A percentile compares a stretch with the other conserved stretches of the same genome.
These are phyloP conservation scores for Cornus suecica DNA, from an alignment of 148 eudicot species.

Conservation along the genomic window DNA sequence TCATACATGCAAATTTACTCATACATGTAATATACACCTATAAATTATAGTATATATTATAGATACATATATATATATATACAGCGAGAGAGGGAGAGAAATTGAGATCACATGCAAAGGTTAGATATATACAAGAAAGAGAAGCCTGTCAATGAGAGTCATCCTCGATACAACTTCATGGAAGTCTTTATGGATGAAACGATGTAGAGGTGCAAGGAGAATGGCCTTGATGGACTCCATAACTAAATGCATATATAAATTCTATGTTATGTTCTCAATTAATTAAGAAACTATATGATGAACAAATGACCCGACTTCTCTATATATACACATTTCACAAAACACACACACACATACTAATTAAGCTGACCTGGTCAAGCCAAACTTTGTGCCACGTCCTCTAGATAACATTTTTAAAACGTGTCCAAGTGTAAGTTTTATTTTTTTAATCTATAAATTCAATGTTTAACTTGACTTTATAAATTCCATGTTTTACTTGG, in stretches of 20 bases:
- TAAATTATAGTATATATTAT: no score
- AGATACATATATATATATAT: background rate
- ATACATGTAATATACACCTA: no score
- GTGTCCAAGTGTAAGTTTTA: no score
- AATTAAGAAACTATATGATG: background rate
- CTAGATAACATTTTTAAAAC: no score
- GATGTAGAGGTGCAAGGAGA: constrained; percentile 9
- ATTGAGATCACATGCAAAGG: no score
- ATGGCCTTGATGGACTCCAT: constrained; percentile 13
- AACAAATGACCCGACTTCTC: background rate
- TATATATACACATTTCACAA: background rate
- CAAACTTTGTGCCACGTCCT: no score
- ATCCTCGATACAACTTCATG: constrained; percentile 24
- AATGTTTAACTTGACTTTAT: no score
- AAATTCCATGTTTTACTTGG: no score
- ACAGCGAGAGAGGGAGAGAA: background rate
- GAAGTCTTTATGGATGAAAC: constrained; percentile 30
- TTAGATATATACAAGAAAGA: constrained; percentile 25
- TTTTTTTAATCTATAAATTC: no score
- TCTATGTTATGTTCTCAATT: background rate
- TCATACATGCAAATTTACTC: no score
- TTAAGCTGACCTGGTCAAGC: background rate
- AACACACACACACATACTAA: background rate
- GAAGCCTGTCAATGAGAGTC: constrained; percentile 26
- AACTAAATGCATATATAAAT: background rate